These are phyloP conservation scores for Colletotrichum abscissum DNA, from an alignment of 2,329 filamentous ascomycete species.

Conservation along the genomic window DNA sequence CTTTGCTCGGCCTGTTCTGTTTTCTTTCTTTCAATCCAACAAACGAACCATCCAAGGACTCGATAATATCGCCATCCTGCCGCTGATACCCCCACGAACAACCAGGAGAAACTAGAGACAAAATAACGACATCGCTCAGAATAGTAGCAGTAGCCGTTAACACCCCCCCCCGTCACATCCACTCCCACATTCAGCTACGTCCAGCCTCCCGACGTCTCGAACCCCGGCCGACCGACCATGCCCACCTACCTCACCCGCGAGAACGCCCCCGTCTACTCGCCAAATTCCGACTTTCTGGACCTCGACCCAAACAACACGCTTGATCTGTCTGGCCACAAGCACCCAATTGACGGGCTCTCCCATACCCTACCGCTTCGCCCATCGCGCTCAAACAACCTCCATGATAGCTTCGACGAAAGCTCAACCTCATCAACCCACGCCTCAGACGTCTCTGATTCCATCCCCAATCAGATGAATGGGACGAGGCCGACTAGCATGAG, in stretches of 20 bases:
- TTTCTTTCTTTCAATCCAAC: neutral
- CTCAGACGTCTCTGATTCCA: constrained; percentile 61
- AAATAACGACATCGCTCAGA: constrained; percentile 20
- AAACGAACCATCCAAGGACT: constrained; percentile 3
- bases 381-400: constrained; percentile 57
- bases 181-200: neutral
- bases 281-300: constrained; percentile 55
- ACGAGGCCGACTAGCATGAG: constrained; percentile 65
- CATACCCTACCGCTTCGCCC: constrained; percentile 43
- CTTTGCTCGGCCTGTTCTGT: constrained; percentile 11
- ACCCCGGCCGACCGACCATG: constrained; percentile 48
- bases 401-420: constrained; percentile 66
- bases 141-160: constrained; percentile 4
- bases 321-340: constrained; percentile 43
- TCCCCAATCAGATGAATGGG: constrained; percentile 51
- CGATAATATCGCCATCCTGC: neutral
- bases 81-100: neutral
- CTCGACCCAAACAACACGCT: constrained; percentile 55
- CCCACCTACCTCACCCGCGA: constrained; percentile 65
- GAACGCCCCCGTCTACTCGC: constrained; percentile 54
- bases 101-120: neutral
- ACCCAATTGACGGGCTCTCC: constrained; percentile 49
- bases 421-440: constrained; percentile 65
- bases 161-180: constrained; percentile 21
- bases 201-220: constrained; percentile 26